Evolutionary conservation across 768 basidiomycete species (phyloP), one percentile per base, ranked within the genome.

Genomic region (Hygrocybe coccinea): DNA sequence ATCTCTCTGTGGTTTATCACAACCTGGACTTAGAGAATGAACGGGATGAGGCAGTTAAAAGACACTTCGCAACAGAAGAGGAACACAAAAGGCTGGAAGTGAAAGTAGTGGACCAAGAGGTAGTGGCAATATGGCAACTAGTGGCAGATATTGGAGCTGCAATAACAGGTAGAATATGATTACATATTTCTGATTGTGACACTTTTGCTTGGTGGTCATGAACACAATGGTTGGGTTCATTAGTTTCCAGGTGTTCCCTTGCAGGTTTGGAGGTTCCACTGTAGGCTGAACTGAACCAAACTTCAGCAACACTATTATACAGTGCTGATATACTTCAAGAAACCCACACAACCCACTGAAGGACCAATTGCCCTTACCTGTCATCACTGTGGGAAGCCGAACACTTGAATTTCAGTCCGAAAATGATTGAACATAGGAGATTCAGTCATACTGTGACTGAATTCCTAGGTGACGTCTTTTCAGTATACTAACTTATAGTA

Each of bases 1-100:
- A 87, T 50, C 69, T 86, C 29, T 81, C 87, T 8, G 79, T 88
- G 37, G 74, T 89, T 25, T 86, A 84, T 65, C 81, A 92, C 69
- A 91, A 86, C 59, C 71, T 90, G 34, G 81, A 76, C 2, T 74
- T 81, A 72, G 64, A 66, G 34, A 60, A 60, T 22, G 79, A 86
- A 56, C 74, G 90, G 36, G 81, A 89, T 50, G 77, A 73, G 3
- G 76, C 74, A 0, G 78, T 82, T 4, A 66, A 68, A 56, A 73
- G 81, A 38, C 81, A 86, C 62, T 65, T 73, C 11, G 66, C 65
- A 36, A 79, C 82, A 0, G 70, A 77, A 38, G 71, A 70, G 19
- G 62, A 74, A 54, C 69, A 73, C 25, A 71, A 70, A 43, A 64
- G 71, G 43, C 61, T 78, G 43, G 83, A 81, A 56, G 69, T 65